Base-by-base conservation (phyloP, 2,329 filamentous ascomycete genomes). In the Xylaria sp. region DNA sequence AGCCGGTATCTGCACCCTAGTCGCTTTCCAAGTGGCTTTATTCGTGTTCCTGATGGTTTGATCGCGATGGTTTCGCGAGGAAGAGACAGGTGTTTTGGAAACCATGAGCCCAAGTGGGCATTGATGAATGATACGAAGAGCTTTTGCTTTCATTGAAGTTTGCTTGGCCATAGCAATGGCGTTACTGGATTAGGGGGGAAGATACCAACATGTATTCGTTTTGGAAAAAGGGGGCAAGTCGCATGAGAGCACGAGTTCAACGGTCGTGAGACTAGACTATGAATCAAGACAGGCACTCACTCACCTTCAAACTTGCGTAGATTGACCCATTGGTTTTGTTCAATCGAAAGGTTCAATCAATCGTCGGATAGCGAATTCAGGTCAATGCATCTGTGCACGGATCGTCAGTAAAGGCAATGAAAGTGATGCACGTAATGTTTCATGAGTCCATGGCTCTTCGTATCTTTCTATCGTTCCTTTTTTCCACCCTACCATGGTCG, bases 111-210 rank as follows among this genome's bases (percentile, higher is more conserved):
- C 13, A 9, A 30, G 11, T 8, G 23, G 35, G 10, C 48, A 46
- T n/a, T 58, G 59, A 63, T 65, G 48, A 58, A 49, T 53, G 37
- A 59, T 16, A 30, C 42, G 30, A 42, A 49, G 51, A 18, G 37
- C 4, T 57, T 30, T 4, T 23, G 13, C 48, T n/a, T 53, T 55
- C 18, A 30, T 35, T 54, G 4, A 30, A 37, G 50, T 23, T 49
- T 47, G 23, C 51, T 2, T 37, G 16, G 47, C 13, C 54, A 60
- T 51, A 57, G 57, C 60, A 61, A 54, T 48, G 61, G 61, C 54
- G 57, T 63, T 63, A 55, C 59, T 63, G 61, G 63, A 61, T 19
- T 63, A 60, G 9, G 51, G 54, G 51, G 52, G 51, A 58, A 57
- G 60, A 65, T 63, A 63, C 61, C 61, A 63, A n/a, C 50, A 59